These are phyloP conservation scores for Pharnaceum exiguum DNA, from an alignment of 148 eudicot genomes.

Conservation along the genomic window DNA sequence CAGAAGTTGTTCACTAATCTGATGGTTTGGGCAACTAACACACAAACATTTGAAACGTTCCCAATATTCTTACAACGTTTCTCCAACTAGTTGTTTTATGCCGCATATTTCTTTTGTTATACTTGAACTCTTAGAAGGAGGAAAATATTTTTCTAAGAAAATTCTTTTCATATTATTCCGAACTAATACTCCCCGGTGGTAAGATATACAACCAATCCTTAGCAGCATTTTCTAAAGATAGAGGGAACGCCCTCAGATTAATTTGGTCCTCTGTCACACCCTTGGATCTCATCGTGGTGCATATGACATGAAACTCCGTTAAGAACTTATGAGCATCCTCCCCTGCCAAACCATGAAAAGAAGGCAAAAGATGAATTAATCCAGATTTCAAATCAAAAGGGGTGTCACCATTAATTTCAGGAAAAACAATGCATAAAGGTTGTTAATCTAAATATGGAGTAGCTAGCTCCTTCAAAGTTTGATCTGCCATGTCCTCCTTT, in stretches of 20 bases:
- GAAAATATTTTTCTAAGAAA: slow-evolving; percentile 2
- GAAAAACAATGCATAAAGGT: neutral
- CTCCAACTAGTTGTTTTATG: neutral
- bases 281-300: neutral
- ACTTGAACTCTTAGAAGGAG: neutral
- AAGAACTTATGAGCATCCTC: neutral
- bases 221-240: slow-evolving; percentile 5
- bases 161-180: slow-evolving; percentile 1
- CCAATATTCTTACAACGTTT: slow-evolving; percentile 13
- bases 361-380: neutral
- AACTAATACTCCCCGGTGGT: neutral
- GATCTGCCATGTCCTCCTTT: no score
- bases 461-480: slow-evolving; percentile 6
- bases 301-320: neutral
- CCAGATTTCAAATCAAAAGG: neutral
- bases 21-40: slow-evolving; percentile 10
- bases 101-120: slow-evolving; percentile 15
- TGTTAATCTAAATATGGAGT: neutral
- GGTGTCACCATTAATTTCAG: neutral
- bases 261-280: slow-evolving; percentile 5
- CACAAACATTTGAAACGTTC: slow-evolving; percentile 10
- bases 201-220: slow-evolving; percentile 14
- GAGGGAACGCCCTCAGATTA: slow-evolving; percentile 7
- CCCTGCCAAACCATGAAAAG: neutral
- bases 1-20: slow-evolving; percentile 6